A percentile compares a stretch with the other conserved stretches of the same genome.
Conservation (phyloP, 176 grass and related monocot genomes). For the Avena eriantha region DNA sequence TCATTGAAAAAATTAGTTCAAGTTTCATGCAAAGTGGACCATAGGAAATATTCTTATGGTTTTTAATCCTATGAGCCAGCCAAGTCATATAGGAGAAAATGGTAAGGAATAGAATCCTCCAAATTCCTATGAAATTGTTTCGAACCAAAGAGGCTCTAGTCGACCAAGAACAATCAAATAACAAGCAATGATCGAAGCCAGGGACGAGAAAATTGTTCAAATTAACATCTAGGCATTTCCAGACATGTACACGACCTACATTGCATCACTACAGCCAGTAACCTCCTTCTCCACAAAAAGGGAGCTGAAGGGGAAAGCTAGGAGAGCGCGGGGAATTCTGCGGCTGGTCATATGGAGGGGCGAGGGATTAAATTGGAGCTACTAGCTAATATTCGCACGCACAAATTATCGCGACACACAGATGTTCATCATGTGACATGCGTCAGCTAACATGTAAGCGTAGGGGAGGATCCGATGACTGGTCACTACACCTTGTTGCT, state of each 20-base stretch:
- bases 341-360: background rate
- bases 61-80: background rate
- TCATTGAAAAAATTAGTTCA: background rate
- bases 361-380: constrained; percentile 14
- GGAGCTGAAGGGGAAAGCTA: background rate
- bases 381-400: background rate
- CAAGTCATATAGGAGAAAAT: background rate
- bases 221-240: constrained; percentile 15
- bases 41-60: background rate
- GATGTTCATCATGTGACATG: constrained; percentile 49
- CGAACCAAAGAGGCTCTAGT: background rate
- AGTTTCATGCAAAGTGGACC: background rate
- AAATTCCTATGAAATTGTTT: background rate
- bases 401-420: constrained; percentile 36
- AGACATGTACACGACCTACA: constrained; percentile 31
- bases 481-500: constrained; percentile 49
- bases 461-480: constrained; percentile 21
- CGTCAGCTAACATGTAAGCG: constrained; percentile 17
- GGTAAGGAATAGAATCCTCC: background rate
- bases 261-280: background rate
- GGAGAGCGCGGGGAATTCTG: constrained; percentile 18
- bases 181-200: background rate
- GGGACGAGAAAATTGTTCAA: background rate
- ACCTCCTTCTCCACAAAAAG: background rate
- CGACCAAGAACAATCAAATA: background rate